Evolutionary conservation across 192 early-diverging fungal species (phyloP).

Genomic region (Backusella macrospora): DNA sequence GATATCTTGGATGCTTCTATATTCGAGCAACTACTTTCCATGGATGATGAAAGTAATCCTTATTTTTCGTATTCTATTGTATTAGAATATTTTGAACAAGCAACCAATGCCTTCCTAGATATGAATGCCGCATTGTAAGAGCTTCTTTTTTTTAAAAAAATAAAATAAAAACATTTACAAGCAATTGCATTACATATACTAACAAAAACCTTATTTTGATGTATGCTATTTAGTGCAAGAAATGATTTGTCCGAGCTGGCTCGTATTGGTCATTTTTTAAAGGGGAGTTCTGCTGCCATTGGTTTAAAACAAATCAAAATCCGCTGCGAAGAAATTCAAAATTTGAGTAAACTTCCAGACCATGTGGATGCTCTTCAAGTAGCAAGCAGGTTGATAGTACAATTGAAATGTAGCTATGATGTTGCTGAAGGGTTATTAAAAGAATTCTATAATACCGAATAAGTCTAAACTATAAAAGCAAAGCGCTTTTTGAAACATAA

Average conservation of each 20-base stretch:
- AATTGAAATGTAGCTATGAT: slow-evolving; percentile 65
- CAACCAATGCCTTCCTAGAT: slow-evolving; percentile 72
- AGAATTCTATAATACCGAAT: slow-evolving; percentile 60
- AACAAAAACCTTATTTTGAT: background rate
- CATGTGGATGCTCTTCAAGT: slow-evolving; percentile 57
- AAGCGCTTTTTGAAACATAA: no score
- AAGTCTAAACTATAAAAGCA: no score
- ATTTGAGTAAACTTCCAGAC: slow-evolving; percentile 67
- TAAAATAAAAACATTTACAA: no score
- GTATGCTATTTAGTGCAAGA: slow-evolving; percentile 35
- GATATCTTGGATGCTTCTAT: slow-evolving; percentile 75
- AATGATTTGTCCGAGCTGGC: slow-evolving; percentile 73
- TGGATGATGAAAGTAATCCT: slow-evolving; percentile 89
- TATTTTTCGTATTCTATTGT: slow-evolving; percentile 78
- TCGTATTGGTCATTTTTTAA: slow-evolving; percentile 87
- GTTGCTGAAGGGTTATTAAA: slow-evolving; percentile 69
- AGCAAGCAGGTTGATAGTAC: slow-evolving; percentile 53
- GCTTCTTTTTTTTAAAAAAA: background rate
- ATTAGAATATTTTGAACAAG: slow-evolving; percentile 83
- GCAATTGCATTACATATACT: background rate
- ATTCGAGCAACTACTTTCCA: slow-evolving; percentile 86
- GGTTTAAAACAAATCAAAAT: slow-evolving; percentile 80
- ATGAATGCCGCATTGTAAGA: slow-evolving; percentile 76
- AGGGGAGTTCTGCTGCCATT: slow-evolving; percentile 86
- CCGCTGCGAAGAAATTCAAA: slow-evolving; percentile 86